Conservation (phyloP, 371 early-diverging fungal genomes). For the Umbelopsis sp. region DNA sequence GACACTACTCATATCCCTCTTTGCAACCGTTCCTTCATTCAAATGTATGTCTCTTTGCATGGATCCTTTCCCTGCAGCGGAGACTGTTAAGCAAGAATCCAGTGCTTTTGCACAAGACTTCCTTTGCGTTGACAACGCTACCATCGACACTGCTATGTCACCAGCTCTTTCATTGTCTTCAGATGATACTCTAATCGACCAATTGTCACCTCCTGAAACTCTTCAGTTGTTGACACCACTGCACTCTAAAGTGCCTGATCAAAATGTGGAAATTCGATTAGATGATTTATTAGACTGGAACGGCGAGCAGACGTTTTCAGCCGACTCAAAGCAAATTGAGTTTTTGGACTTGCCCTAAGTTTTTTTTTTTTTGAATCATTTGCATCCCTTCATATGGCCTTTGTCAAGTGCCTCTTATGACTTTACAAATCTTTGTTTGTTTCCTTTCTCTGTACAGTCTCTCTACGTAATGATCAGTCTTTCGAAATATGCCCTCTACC, state of each 20-base stretch:
- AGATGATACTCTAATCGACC: conserved; percentile 21
- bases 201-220: conserved; percentile 30
- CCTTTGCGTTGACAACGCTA: conserved; percentile 14
- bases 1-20: conserved; percentile 12
- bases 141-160: conserved; percentile 24
- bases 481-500: not conserved
- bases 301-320: conserved; percentile 32
- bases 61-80: conserved; percentile 52
- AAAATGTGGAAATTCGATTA: conserved; percentile 32
- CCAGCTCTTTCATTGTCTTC: conserved; percentile 35
- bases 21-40: conserved; percentile 3
- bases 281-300: conserved; percentile 50
- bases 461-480: not conserved
- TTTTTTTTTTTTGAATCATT: not conserved
- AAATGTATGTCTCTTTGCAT: conserved; percentile 1
- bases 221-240: conserved; percentile 9
- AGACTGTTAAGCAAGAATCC: conserved; percentile 35
- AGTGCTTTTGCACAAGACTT: conserved; percentile 20
- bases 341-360: not conserved
- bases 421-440: not conserved
- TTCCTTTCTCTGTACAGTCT: conserved; percentile 7
- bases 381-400: not conserved
- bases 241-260: conserved; percentile 21
- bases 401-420: not conserved
- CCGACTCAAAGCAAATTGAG: conserved; percentile 17